Base-by-base conservation (phyloP, 129 eudicot species). In the Apium graveolens region DNA sequence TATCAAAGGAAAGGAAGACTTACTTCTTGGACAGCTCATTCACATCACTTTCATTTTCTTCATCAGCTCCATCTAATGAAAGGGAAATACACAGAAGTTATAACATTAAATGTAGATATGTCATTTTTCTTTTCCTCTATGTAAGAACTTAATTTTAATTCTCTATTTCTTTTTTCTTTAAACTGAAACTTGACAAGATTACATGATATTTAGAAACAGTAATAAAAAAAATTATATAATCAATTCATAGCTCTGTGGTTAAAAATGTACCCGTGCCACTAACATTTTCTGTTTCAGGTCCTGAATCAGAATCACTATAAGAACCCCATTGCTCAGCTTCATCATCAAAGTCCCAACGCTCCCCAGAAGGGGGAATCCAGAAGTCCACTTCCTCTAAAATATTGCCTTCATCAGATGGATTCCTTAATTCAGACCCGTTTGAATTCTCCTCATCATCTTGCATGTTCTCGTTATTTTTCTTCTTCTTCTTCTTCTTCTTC, bases 341-440 rank as follows among this genome's bases (percentile, higher is more conserved):
- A 78, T 90, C 92, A 83, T 95, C 98, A 81, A 88, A 84, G 84
- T 91, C 97, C 98, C 98, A 91, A 49, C 98, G 96, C 5, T 88
- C 98, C 41, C 98, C 98, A 16, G 17, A 89, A 11, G 96, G 96
- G 68, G 98, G 98, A 88, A 91, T 87, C 98, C 98, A 92, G 76
- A 95, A 91, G 72, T 95, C 93, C 42, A 31, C 85, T 75, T 89
- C 90, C 66, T 87, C 94, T 5, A 79, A 41, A 78, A 79, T 97
- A 80, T 85, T 84, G 53, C 83, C 85, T 12, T 85, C 81, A 31
- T 80, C 88, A 55, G 85, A 81, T 13, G 90, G 78, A 78, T 89
- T 82, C 83, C 88, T 83, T n/a, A 87, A 88, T 81, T 87, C 96
- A 79, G 93, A 18, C 21, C 12, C 46, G 72, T 83, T 82, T 76